A percentile compares a stretch with the other conserved stretches of the same genome.
These are phyloP conservation scores for Coprinopsis sp. DNA, from an alignment of 768 basidiomycete species.

Conservation along the genomic window DNA sequence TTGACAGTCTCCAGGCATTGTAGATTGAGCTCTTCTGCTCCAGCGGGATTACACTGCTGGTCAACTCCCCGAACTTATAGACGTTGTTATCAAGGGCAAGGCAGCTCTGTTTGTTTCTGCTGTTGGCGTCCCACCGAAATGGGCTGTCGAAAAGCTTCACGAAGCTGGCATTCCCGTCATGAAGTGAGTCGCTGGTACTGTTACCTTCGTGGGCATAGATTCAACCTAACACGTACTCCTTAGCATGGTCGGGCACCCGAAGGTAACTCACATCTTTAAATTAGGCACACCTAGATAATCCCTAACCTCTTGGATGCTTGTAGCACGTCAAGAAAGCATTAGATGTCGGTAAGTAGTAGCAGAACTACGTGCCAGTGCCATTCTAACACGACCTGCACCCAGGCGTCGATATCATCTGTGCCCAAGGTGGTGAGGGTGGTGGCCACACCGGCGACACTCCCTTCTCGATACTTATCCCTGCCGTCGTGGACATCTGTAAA, in stretches of 20 bases:
- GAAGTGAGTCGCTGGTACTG: conserved; percentile 52
- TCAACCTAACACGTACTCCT: conserved; percentile 9
- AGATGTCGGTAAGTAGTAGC: conserved; percentile 46
- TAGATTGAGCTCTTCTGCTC: not conserved
- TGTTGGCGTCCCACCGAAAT: conserved; percentile 79
- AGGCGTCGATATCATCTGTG: conserved; percentile 90
- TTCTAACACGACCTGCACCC: not conserved
- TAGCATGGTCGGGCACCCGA: conserved; percentile 84
- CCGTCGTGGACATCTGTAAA: conserved; percentile 76
- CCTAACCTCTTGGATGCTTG: not conserved
- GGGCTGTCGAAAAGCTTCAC: conserved; percentile 78
- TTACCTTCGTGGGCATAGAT: not conserved
- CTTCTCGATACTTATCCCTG: conserved; percentile 78
- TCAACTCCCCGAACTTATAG: conserved; percentile 69
- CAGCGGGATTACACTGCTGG: conserved; percentile 74
- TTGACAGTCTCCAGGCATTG: not conserved
- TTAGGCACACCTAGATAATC: conserved; percentile 1
- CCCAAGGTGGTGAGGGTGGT: conserved; percentile 84
- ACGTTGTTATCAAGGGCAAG: conserved; percentile 70
- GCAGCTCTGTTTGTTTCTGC: conserved; percentile 81
- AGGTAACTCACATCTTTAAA: conserved; percentile 36
- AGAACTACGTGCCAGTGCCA: not conserved
- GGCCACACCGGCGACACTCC: conserved; percentile 85
- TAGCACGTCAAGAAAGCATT: conserved; percentile 75
- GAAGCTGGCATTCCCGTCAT: conserved; percentile 74